Base-by-base conservation (phyloP, 331 rosid genomes). In the Dryas integrifolia region DNA sequence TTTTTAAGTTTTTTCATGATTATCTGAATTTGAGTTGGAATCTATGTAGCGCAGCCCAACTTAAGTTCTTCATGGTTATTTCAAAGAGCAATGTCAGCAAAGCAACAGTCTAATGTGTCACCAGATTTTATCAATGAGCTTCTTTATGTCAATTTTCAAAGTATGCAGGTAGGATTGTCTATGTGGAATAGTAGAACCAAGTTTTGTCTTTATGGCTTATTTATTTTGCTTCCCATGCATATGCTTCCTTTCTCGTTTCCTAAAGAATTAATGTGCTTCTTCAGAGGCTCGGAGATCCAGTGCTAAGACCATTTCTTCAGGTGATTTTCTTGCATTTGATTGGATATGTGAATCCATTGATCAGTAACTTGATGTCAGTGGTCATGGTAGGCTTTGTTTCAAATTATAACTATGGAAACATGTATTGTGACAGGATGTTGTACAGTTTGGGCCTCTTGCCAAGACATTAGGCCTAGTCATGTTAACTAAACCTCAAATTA, bases 31-130 rank as follows among this genome's bases (percentile, higher is more conserved):
- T 73, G 80, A 68, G 73, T 72, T 13, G 38, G 6, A 24, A 72
- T 74, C 35, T 77, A 53, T 63, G 38, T 72, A 57, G 65, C 80
- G 82, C 92, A 94, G 97, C 98, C 98, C 55, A 94, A 91, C 78
- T 84, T 91, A 82, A 91, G 97, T 72, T 78, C 97, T 82, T 89
- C 98, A 52, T 94, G 98, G 98, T 81, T 94, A 85, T 94, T 94
- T 82, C 98, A 94, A 89, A 94, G 92, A 83, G 98, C 97, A 77
- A 94, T 94, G 98, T 91, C 97, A 39, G 98, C 96, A 48, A 91
- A 88, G 77, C 80, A 81, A 78, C 82, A 73, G 51, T 75, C 89
- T 47, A 82, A 86, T 82, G 86, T 94, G 78, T 81, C 96, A 21
- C 84, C 82, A 68, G 92, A 89, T 80, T 94, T 94, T 60, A 91